Base-by-base conservation (phyloP, 805 yeast genomes). In the Wickerhamomyces canadensis region DNA sequence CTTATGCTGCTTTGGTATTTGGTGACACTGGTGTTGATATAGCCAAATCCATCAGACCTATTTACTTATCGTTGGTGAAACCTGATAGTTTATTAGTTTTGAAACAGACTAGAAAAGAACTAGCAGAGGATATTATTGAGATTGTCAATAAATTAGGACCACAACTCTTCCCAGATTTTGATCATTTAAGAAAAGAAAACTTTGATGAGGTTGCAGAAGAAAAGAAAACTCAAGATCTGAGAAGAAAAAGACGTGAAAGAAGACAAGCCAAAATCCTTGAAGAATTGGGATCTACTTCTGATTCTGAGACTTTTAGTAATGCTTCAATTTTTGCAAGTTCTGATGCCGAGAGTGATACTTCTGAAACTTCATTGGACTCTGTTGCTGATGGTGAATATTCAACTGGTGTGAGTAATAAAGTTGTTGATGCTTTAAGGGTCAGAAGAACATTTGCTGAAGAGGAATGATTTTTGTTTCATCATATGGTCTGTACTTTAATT, bases 1-100 rank as follows among this genome's bases (percentile, higher is more conserved):
- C 97, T 0, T 91, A 85, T 53, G 79, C 95, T n/a, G 96, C 98
- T 0, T 70, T 93, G 48, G 70, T 86, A 19, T 78, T 87, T 40
- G 98, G 98, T 37, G 98, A 93, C 55, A 83, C 80, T 42, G 98
- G 98, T 25, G 72, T 86, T 78, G 98, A 91, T 56, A 70, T 84
- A 33, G 73, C 83, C 57, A 87, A 87, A 55, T 80, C 94, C 4
- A 64, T 91, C 38, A 73, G 88, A 47, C 96, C 98, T 1, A 63
- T 91, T 30, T 83, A 82, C 61, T 58, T 82, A 19, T 76, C 84
- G 3, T 57, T 84, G 15, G 73, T 72, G 10, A 68, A 77, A 18
- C 81, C 83, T 28, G 62, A 72, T 15, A 73, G 79, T 1, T 64
- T 82, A 34, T 57, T 59, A 30, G 73, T 78, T 40, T 65, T 93